Conservation (phyloP, 768 basidiomycete species). For the Collybia nuda region DNA sequence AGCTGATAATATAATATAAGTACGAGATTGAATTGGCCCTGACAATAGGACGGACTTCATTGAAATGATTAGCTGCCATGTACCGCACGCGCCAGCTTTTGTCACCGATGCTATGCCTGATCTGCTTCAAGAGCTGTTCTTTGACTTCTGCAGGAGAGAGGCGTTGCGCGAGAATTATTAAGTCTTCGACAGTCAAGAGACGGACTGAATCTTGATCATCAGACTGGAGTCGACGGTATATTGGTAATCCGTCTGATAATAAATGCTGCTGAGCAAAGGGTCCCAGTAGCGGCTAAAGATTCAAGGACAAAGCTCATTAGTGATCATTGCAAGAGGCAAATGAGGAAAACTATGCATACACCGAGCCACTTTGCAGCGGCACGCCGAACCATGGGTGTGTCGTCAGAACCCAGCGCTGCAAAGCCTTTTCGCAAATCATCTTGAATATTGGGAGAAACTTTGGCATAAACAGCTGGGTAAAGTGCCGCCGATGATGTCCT, state of each 20-base stretch:
- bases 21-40: background rate
- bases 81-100: slow-evolving; percentile 99
- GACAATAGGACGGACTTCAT: slow-evolving; percentile 61
- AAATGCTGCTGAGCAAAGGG: slow-evolving; percentile 80
- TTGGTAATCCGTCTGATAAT: slow-evolving; percentile 81
- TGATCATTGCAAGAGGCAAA: background rate
- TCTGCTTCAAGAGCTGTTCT: slow-evolving; percentile 83
- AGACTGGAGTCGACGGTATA: slow-evolving; percentile 90
- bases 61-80: slow-evolving; percentile 98
- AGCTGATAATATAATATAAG: slow-evolving; percentile 46
- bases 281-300: slow-evolving; percentile 69
- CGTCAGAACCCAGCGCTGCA: slow-evolving; percentile 80
- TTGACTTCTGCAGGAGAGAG: slow-evolving; percentile 88
- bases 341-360: slow-evolving; percentile 48
- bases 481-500: slow-evolving; percentile 94
- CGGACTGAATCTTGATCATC: slow-evolving; percentile 99
- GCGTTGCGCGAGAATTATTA: slow-evolving; percentile 88
- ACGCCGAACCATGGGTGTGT: slow-evolving; percentile 97
- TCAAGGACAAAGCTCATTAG: background rate
- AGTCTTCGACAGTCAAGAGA: slow-evolving; percentile 90
- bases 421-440: slow-evolving; percentile 90
- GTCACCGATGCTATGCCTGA: slow-evolving; percentile 85
- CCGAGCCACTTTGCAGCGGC: slow-evolving; percentile 97
- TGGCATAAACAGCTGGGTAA: slow-evolving; percentile 86
- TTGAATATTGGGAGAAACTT: slow-evolving; percentile 69